A percentile compares a stretch with the other conserved stretches of the same genome.
Evolutionary conservation across 2,329 filamentous ascomycete species (phyloP).

Genomic region (Emergomyces pasteurianus): DNA sequence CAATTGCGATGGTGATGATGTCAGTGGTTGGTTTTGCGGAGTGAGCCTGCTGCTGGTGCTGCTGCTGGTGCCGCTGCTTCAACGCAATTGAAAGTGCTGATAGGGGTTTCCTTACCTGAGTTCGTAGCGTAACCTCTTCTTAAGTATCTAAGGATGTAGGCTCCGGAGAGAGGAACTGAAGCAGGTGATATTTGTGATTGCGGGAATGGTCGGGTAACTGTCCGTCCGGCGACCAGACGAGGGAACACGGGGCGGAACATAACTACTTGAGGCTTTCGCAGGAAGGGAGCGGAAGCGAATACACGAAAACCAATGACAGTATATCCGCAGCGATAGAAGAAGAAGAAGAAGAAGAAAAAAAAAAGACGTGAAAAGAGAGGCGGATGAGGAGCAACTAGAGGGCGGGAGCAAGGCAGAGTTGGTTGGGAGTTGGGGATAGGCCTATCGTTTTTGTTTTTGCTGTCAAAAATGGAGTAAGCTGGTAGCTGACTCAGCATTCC

Average conservation of each 20-base stretch:
- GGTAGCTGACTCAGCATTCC: background rate
- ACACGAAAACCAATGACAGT: background rate
- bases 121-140: conserved; percentile 47
- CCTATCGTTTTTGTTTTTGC: background rate
- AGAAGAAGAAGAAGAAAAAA: no score
- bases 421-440: background rate
- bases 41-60: conserved; percentile 4
- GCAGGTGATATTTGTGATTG: conserved; percentile 25
- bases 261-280: conserved; percentile 14
- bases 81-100: background rate
- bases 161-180: conserved; percentile 24
- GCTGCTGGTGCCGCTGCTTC: background rate
- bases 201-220: conserved; percentile 27
- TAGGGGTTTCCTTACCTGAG: conserved; percentile 25
- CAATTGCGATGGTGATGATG: conserved; percentile 4
- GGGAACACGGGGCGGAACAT: conserved; percentile 44
- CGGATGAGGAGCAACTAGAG: background rate
- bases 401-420: no score
- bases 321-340: background rate
- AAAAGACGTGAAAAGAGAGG: no score
- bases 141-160: conserved; percentile 40
- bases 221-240: conserved; percentile 36
- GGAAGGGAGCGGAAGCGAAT: conserved; percentile 5
- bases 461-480: background rate
- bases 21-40: conserved; percentile 8